Evolutionary conservation across 192 early-diverging fungal species (phyloP).

Genomic region (Entomortierella lignicola): DNA sequence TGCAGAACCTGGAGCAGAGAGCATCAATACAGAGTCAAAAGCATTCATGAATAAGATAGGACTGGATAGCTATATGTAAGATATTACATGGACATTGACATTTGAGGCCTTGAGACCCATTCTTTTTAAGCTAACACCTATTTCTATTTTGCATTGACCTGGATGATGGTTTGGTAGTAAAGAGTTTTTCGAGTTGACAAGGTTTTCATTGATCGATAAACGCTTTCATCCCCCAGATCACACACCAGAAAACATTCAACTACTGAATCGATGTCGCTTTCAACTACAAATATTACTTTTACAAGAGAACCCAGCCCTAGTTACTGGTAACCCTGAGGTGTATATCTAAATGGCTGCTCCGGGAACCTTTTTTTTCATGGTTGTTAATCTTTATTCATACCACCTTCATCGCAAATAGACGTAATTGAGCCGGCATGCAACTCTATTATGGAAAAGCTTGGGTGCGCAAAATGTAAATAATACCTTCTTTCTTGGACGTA

Average conservation of each 20-base stretch:
- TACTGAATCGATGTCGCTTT: constrained; percentile 16
- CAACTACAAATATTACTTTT: constrained; percentile 27
- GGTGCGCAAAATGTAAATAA: constrained; percentile 8
- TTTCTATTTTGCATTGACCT: constrained; percentile 1
- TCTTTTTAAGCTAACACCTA: too few relatives aligned
- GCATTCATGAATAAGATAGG: constrained; percentile 45
- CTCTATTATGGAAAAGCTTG: constrained; percentile 5
- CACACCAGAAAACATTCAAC: constrained; percentile 5
- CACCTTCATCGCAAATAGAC: too few relatives aligned
- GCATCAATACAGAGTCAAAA: constrained; percentile 45
- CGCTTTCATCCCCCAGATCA: constrained; percentile 27
- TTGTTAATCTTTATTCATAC: too few relatives aligned
- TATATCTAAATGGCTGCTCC: too few relatives aligned
- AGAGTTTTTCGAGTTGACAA: constrained; percentile 25
- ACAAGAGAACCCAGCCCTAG: neutral
- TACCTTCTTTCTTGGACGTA: neutral
- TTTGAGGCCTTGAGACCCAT: too few relatives aligned
- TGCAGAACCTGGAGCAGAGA: neutral
- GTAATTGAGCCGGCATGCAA: neutral
- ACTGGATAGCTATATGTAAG: constrained; percentile 51
- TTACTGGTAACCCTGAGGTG: neutral
- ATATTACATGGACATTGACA: neutral
- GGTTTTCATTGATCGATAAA: constrained; percentile 33
- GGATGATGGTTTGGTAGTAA: constrained; percentile 20
- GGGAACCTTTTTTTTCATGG: too few relatives aligned